Percentiles rank a stretch among this genome's conserved stretches.
Conservation (phyloP, 83 land plant genomes). For the Picea abies region DNA sequence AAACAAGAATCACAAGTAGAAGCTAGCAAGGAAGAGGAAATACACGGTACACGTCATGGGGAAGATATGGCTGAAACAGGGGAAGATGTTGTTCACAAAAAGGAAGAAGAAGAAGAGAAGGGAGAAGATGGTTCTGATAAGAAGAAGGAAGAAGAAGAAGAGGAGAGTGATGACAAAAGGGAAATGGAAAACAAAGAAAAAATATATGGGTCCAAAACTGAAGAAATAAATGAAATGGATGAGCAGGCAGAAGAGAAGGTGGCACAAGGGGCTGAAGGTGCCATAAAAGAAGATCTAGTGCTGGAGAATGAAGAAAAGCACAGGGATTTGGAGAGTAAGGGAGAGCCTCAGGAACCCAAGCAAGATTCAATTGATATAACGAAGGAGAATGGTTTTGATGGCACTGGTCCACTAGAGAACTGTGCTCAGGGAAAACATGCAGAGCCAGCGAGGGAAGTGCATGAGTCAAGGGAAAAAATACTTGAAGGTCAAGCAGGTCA, state of each 20-base stretch:
- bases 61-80: not conserved
- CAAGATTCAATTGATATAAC: too few relatives aligned
- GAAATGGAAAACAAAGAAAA: not conserved
- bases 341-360: too few relatives aligned
- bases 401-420: not conserved
- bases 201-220: not conserved
- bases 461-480: not conserved
- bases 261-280: not conserved
- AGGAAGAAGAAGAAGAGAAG: not conserved
- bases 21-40: not conserved
- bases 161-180: not conserved
- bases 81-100: too few relatives aligned
- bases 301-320: slow-evolving; percentile 9
- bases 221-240: not conserved
- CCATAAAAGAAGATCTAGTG: not conserved
- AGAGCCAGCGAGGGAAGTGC: not conserved
- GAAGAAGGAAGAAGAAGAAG: slow-evolving; percentile 6
- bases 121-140: not conserved
- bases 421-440: not conserved
- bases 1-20: not conserved
- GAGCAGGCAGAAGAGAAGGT: not conserved
- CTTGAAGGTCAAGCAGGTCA: not conserved
- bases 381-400: not conserved
- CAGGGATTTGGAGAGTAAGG: not conserved
- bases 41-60: not conserved